Conservation (phyloP, 805 yeast genomes). For the Zygosaccharomyces kombuchaensis region DNA sequence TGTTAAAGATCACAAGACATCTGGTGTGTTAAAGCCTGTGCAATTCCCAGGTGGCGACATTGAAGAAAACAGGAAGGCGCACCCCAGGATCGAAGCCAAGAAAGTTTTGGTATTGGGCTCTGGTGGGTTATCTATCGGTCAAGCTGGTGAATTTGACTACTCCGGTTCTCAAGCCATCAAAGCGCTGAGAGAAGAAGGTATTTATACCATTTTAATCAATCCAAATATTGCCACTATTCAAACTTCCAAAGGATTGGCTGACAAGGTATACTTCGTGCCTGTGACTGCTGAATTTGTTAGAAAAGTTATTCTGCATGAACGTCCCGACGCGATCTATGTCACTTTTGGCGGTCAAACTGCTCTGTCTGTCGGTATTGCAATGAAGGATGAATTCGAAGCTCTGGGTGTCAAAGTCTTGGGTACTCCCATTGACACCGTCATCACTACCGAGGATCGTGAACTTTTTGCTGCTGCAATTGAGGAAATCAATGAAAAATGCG, state of each 20-base stretch:
- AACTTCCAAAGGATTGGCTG: slow-evolving; percentile 96
- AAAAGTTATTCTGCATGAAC: slow-evolving; percentile 89
- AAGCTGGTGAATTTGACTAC: slow-evolving; percentile 99
- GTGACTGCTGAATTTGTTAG: slow-evolving; percentile 95
- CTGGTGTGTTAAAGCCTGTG: slow-evolving; percentile 59
- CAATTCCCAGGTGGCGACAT: slow-evolving; percentile 85
- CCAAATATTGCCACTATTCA: slow-evolving; percentile 99
- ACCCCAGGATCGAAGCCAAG: slow-evolving; percentile 79
- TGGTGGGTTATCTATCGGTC: slow-evolving; percentile 98
- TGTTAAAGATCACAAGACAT: slow-evolving; percentile 58
- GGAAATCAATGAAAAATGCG: slow-evolving; percentile 93
- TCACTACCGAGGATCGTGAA: slow-evolving; percentile 98
- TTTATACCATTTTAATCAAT: slow-evolving; percentile 90
- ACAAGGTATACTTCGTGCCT: slow-evolving; percentile 96
- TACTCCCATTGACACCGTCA: slow-evolving; percentile 92
- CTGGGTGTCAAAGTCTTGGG: slow-evolving; percentile 91
- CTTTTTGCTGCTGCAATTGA: slow-evolving; percentile 92
- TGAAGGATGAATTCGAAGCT: slow-evolving; percentile 90
- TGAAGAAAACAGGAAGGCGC: slow-evolving; percentile 67
- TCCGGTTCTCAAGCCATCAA: slow-evolving; percentile 99
- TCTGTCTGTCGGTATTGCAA: slow-evolving; percentile 86
- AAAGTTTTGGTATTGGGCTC: slow-evolving; percentile 94
- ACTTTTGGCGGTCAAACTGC: slow-evolving; percentile 99
- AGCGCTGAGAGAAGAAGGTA: slow-evolving; percentile 96
- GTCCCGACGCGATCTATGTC: slow-evolving; percentile 94